These are phyloP conservation scores for Cicer judaicum DNA, from an alignment of 306 rosid species.

Conservation along the genomic window DNA sequence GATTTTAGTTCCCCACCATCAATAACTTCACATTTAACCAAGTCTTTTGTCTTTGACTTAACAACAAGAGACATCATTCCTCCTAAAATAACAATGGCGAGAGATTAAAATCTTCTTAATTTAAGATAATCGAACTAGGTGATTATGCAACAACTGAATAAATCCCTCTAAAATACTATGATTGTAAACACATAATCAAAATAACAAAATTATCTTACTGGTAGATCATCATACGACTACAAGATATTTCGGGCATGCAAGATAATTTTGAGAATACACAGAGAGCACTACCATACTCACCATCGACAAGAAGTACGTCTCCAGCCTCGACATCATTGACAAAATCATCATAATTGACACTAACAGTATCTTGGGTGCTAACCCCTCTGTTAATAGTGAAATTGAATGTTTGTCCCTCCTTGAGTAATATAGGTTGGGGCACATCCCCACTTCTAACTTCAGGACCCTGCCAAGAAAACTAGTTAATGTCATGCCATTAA, in stretches of 20 bases:
- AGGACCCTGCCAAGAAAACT: constrained; percentile 74
- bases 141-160: constrained; percentile 20
- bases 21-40: constrained; percentile 81
- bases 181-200: constrained; percentile 5
- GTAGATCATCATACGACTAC: no score
- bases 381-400: constrained; percentile 93
- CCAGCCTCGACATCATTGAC: constrained; percentile 90
- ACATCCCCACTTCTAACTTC: constrained; percentile 98
- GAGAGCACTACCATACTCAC: constrained; percentile 49
- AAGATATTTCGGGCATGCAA: background rate
- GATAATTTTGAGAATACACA: background rate
- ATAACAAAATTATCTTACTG: background rate
- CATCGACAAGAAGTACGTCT: constrained; percentile 84
- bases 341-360: constrained; percentile 93
- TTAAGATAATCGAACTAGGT: constrained; percentile 20
- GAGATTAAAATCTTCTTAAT: constrained; percentile 27
- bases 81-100: constrained; percentile 57
- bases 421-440: constrained; percentile 68
- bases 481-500: background rate
- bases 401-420: constrained; percentile 79
- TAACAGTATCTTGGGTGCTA: constrained; percentile 70
- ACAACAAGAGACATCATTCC: constrained; percentile 97
- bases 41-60: constrained; percentile 71
- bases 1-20: constrained; percentile 98
- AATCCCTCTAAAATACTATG: background rate